Base-by-base conservation (phyloP, 257 asterid species). In the Solanum ahanhuiri region DNA sequence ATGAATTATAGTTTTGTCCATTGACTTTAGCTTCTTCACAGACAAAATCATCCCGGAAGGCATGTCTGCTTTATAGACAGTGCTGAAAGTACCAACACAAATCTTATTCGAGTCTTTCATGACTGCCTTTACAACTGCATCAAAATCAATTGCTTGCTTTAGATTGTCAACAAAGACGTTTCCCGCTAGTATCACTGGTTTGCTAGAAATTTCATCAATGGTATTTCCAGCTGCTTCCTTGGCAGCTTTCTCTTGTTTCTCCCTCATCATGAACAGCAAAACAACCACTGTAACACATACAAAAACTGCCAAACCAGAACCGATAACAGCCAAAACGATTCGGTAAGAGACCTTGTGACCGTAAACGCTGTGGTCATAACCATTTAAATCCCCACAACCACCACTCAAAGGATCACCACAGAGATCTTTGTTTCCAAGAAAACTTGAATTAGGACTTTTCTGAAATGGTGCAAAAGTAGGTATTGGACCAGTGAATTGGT, bases 251-350 rank as follows among this genome's bases (percentile, higher is more conserved):
- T 97, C 99, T 89, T 94, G 97, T 89, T 90, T 93, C 90, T 97
- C 99, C 87, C 98, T 89, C 96, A 95, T 91, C 98, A 97, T 93
- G 81, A 94, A 97, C 81, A 97, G 91, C 92, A 93, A 82, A 66
- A 95, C 98, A 69, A 95, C 95, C 31, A 94, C 91, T 1, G 95
- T 92, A 31, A 97, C 98, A 4, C 96, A 95, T 3, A 89, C 86
- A 57, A 97, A 97, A 76, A 95, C 98, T 23, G 98, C 96, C 92
- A 97, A 91, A 66, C 98, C 98, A 6, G 98, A 94, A 85, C 98
- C 99, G 22, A 95, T 93, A 12, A 97, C 98, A 34, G 95, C 93
- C 87, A 97, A 85, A 77, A 94, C 64, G 69, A 96, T 91, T 91
- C 94, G 90, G 91, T 97, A 97, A 33, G 99, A 95, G 85, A 93